Base-by-base conservation (phyloP, 1,284 basidiomycete species). In the Agroathelia rolfsii region DNA sequence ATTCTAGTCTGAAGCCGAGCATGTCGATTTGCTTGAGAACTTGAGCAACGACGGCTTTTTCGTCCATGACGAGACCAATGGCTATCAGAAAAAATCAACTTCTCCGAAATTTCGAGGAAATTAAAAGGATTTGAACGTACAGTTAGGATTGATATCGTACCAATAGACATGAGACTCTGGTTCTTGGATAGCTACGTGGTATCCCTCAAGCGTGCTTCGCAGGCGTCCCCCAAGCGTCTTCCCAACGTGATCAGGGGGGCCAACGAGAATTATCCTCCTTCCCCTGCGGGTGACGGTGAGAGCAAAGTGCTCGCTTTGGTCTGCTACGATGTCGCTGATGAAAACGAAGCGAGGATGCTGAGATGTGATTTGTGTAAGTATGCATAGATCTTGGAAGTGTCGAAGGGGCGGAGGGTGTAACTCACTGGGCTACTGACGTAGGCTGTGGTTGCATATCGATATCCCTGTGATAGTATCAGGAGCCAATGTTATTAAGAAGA, bases 271-370 rank as follows among this genome's bases (percentile, higher is more conserved):
- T 26, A 81, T 50, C 31, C 66, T 65, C 34, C 66, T 61, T 3
- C 72, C 73, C 6, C 65, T 60, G 28, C 62, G 60, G 17, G 72
- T 73, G 45, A 82, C 68, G 15, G 71, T 70, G 11, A 76, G 50
- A 46, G 83, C 80, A 50, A 81, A 76, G 29, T 64, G 55, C 0
- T 68, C 59, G 6, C 55, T 48, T n/a, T 39, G 37, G 40, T 77
- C 74, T 6, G 62, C 56, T 15, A 53, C 48, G 8, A 58, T 57
- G 20, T 67, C 62, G 41, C 64, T 62, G 41, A 73, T 44, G 42
- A 62, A 84, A 30, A 84, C 57, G 15, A 82, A 62, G 12, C 72
- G 72, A 23, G 76, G 72, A 20, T 66, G 56, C 65, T 77, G 34
- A 26, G 34, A 35, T 28, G 10, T 37, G 21, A 14, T 11, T 20